These are phyloP conservation scores for Cutaneotrichosporon sp. DNA, from an alignment of 1,284 basidiomycete genomes.

Conservation along the genomic window DNA sequence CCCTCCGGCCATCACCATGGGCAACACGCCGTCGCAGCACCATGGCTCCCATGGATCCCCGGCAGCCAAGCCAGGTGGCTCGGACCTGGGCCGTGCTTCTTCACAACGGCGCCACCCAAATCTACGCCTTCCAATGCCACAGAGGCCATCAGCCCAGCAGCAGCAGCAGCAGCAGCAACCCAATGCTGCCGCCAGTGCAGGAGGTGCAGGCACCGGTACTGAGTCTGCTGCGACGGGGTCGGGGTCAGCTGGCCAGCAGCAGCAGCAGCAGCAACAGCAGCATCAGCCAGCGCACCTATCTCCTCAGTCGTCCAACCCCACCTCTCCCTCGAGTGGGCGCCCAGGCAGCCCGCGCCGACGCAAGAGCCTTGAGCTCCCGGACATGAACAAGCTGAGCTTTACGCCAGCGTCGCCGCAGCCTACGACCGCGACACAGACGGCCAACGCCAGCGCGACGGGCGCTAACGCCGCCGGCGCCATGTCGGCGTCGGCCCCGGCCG, in stretches of 20 bases:
- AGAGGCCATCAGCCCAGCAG: slow-evolving; percentile 10
- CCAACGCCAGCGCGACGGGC: slow-evolving; percentile 17
- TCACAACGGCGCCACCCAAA: slow-evolving; percentile 27
- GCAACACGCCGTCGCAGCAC: slow-evolving; percentile 43
- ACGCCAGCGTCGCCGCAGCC: slow-evolving; percentile 42
- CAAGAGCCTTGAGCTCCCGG: slow-evolving; percentile 47
- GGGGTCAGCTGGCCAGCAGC: too few relatives aligned
- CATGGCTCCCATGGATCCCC: slow-evolving; percentile 26
- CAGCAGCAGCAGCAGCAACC: slow-evolving; percentile 9
- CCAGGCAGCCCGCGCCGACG: slow-evolving; percentile 39
- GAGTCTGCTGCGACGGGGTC: too few relatives aligned
- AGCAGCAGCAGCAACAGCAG: too few relatives aligned
- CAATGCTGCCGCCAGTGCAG: background rate
- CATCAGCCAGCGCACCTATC: slow-evolving; percentile 23
- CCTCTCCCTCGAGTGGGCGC: slow-evolving; percentile 36
- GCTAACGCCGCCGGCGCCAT: background rate
- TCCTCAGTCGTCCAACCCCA: slow-evolving; percentile 36
- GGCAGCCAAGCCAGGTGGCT: slow-evolving; percentile 2
- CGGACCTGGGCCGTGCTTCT: slow-evolving; percentile 15
- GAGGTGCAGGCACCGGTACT: too few relatives aligned
- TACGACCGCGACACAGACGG: slow-evolving; percentile 39
- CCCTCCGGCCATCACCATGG: slow-evolving; percentile 27
- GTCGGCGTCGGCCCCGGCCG: slow-evolving; percentile 1
- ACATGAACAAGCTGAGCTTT: slow-evolving; percentile 45
- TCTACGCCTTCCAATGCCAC: slow-evolving; percentile 42